Percentiles rank a stretch among this genome's conserved stretches.
phyloP scores from a whole-genome alignment of 2,329 filamentous ascomycete species.

The Penicillium sp. region DNA sequence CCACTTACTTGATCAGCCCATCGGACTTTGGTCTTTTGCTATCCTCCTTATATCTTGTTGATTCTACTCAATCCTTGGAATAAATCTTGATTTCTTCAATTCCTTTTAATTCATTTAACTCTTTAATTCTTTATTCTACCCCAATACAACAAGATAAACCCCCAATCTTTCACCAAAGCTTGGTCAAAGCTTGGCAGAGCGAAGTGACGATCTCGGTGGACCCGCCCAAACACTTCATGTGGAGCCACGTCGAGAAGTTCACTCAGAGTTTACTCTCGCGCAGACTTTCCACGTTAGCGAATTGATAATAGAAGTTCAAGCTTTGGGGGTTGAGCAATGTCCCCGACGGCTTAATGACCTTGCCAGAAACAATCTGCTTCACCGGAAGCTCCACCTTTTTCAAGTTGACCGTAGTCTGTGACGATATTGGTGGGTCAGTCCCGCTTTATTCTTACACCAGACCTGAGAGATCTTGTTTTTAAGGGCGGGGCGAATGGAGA shows the following conservation, averaged over 20 bases:
- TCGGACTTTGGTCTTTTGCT: too few relatives aligned
- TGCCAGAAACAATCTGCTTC: slow-evolving; percentile 78
- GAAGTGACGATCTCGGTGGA: slow-evolving; percentile 12
- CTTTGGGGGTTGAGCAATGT: slow-evolving; percentile 74
- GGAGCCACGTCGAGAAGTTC: slow-evolving; percentile 8
- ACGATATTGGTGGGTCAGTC: slow-evolving; percentile 48
- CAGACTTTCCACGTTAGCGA: slow-evolving; percentile 66
- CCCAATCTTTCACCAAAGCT: slow-evolving; percentile 12
- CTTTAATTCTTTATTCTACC: neutral
- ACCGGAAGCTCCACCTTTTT: slow-evolving; percentile 84
- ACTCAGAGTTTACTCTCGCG: slow-evolving; percentile 21
- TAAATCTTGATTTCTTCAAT: too few relatives aligned
- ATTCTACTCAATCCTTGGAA: too few relatives aligned
- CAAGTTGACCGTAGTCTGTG: slow-evolving; percentile 72
- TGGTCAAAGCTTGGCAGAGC: slow-evolving; percentile 26
- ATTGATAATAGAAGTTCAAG: slow-evolving; percentile 75
- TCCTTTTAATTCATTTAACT: neutral
- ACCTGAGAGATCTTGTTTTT: slow-evolving; percentile 54
- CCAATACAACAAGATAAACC: too few relatives aligned
- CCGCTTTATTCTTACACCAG: neutral
- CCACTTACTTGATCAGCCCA: too few relatives aligned
- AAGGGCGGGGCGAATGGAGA: neutral
- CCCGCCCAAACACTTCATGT: slow-evolving; percentile 10
- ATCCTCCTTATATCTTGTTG: too few relatives aligned
- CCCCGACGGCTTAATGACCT: slow-evolving; percentile 69